Base-by-base conservation (phyloP, 768 basidiomycete genomes). In the Baorangia bicolor region DNA sequence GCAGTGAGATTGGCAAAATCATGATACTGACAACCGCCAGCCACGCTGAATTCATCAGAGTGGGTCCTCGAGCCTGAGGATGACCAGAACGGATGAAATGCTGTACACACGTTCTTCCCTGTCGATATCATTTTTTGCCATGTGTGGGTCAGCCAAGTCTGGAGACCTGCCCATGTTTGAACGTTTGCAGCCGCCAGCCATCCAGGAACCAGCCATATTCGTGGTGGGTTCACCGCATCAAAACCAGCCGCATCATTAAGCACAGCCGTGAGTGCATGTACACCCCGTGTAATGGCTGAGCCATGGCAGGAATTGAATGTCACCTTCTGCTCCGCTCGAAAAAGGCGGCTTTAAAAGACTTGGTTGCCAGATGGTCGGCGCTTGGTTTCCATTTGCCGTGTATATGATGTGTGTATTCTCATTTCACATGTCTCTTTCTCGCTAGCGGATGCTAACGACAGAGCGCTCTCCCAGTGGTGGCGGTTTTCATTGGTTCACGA, bases 251-350 rank as follows among this genome's bases (percentile, higher is more conserved):
- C 62, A 64, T 60, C 34, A 57, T 37, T 56, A 43, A 47, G 10
- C 64, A 64, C 60, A 63, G 64, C 64, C 44, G 53, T 46, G 34
- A 43, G 47, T 41, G 18, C 37, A 34, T 12, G 45, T 16, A 16
- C 38, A 6, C 27, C 25, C 35, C 35, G 13, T 43, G 51, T 28
- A 18, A 37, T 44, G 34, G 48, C 43, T 44, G 38, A 16, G 51
- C 38, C 23, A 49, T 56, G 53, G 25, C 42, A 51, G 25, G n/a
- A 46, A 37, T 33, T 49, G 25, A 56, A 47, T 28, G 40, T 40
- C 31, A 53, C 51, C 33, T 53, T 41, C 43, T 42, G 31, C 66
- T 68, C 66, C 66, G 66, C 66, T 59, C 57, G 54, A 67, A 67
- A 56, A 65, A 47, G 42, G 12, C 21, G 27, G 20, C 13, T 20